A percentile compares a stretch with the other conserved stretches of the same genome.
phyloP scores from a whole-genome alignment of 495 filamentous ascomycete species.

The Aspergillus wentii region DNA sequence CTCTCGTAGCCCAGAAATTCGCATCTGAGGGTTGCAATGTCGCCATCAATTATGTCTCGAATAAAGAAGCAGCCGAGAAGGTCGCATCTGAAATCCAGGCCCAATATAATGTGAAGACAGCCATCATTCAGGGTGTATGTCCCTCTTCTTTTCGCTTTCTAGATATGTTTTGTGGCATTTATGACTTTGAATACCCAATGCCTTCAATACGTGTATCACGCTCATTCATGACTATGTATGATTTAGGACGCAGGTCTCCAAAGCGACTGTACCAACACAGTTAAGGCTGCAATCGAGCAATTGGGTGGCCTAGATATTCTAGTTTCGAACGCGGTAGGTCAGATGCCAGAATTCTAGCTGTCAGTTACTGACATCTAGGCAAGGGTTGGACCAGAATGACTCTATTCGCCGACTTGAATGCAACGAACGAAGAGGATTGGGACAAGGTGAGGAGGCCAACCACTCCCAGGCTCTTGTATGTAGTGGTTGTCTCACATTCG shows the following conservation, averaged over 20 bases:
- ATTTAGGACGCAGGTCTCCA: conserved; percentile 54
- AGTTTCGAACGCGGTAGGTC: conserved; percentile 64
- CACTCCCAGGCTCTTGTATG: no score
- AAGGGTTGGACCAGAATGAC: conserved; percentile 67
- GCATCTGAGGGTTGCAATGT: conserved; percentile 62
- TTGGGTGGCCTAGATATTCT: conserved; percentile 67
- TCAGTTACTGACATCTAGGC: background rate
- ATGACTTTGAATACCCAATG: no score
- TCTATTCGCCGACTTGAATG: conserved; percentile 57
- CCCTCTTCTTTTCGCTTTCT: background rate
- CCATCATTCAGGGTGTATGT: conserved; percentile 56
- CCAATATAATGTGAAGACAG: conserved; percentile 49
- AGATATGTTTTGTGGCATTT: background rate
- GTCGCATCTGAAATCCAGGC: conserved; percentile 47
- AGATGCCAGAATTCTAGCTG: background rate
- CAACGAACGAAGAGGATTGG: conserved; percentile 63
- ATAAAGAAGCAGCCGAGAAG: conserved; percentile 47
- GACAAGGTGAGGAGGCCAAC: conserved; percentile 60
- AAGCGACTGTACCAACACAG: conserved; percentile 47
- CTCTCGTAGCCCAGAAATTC: conserved; percentile 57
- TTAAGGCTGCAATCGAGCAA: conserved; percentile 50
- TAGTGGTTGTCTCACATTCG: conserved; percentile 2
- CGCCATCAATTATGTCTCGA: conserved; percentile 65
- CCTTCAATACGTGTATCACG: no score
- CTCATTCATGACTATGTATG: background rate